phyloP scores from a whole-genome alignment of 768 basidiomycete genomes.

The Lentinula sp. region DNA sequence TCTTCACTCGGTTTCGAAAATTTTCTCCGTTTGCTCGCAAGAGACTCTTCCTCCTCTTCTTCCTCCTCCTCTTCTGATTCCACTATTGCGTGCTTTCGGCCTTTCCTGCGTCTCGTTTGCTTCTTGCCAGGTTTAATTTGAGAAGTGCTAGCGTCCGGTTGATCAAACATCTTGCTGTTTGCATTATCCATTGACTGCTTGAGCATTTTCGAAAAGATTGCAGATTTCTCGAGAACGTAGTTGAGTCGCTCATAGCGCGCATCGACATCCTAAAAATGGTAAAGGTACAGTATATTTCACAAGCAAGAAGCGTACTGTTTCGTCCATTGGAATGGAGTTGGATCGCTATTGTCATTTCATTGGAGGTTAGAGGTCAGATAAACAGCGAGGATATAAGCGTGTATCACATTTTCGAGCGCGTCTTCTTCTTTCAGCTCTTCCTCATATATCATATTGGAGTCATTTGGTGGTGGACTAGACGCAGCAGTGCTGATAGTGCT shows the following conservation, averaged over 20 bases:
- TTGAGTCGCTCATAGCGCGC: slow-evolving; percentile 49
- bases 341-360: neutral
- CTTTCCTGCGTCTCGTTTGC: neutral
- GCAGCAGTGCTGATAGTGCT: slow-evolving; percentile 2
- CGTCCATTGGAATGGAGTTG: neutral
- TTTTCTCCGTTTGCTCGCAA: slow-evolving; percentile 20
- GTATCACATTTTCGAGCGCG: slow-evolving; percentile 1
- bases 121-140: neutral
- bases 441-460: neutral
- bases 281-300: neutral
- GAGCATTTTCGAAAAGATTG: slow-evolving; percentile 67
- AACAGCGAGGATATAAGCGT: neutral
- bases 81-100: slow-evolving; percentile 10
- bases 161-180: slow-evolving; percentile 16
- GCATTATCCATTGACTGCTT: slow-evolving; percentile 72
- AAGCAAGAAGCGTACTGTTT: neutral
- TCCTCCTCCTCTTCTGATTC: neutral
- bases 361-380: neutral
- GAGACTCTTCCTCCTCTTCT: slow-evolving; percentile 17
- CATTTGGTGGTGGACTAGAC: neutral
- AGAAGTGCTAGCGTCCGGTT: neutral
- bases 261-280: slow-evolving; percentile 35
- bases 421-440: neutral
- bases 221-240: slow-evolving; percentile 69
- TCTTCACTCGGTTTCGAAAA: slow-evolving; percentile 5